Percentiles rank a stretch among this genome's conserved stretches.
phyloP scores from a whole-genome alignment of 2,329 filamentous ascomycete species.

The Dactylellina drechsleri region DNA sequence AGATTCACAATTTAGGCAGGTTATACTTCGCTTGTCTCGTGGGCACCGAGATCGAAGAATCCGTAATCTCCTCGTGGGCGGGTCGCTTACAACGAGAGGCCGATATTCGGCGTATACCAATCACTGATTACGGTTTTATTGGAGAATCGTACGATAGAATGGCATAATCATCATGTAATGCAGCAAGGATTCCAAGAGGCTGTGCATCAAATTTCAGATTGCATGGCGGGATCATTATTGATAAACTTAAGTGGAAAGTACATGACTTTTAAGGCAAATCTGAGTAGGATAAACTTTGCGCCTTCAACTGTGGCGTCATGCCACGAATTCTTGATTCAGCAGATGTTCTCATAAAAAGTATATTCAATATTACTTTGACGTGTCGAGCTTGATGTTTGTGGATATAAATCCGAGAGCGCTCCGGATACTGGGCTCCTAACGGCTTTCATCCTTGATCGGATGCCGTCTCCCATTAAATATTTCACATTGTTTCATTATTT shows the following conservation, averaged over 20 bases:
- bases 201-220: constrained; percentile 3
- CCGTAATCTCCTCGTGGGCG: constrained; percentile 2
- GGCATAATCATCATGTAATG: not conserved
- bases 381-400: no score
- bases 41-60: not conserved
- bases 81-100: constrained; percentile 8
- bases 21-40: constrained; percentile 6
- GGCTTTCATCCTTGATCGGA: no score
- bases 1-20: constrained; percentile 14
- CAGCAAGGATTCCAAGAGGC: constrained; percentile 1
- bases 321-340: not conserved
- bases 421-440: no score
- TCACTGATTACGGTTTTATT: not conserved
- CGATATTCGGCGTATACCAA: constrained; percentile 16
- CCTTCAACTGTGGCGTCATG: not conserved
- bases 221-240: not conserved
- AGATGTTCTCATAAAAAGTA: no score
- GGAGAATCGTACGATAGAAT: not conserved
- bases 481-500: no score
- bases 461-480: no score
- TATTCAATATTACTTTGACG: no score
- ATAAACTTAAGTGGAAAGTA: constrained; percentile 7
- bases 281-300: not conserved
- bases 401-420: no score
- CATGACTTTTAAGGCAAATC: not conserved